phyloP scores from a whole-genome alignment of 768 basidiomycete genomes.

The Trametes gibbosa region DNA sequence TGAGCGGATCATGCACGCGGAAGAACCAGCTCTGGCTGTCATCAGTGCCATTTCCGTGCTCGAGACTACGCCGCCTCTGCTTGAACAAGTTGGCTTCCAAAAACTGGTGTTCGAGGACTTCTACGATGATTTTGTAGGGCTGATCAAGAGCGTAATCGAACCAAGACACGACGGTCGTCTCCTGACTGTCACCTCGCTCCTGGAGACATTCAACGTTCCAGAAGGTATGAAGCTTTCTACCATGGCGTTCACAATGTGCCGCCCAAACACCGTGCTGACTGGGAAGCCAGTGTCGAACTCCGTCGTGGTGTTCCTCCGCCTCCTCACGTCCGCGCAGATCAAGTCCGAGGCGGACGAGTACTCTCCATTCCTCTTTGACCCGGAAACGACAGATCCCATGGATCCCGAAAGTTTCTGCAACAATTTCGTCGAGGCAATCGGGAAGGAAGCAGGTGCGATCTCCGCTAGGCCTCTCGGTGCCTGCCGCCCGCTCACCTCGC shows the following conservation, averaged over 20 bases:
- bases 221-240: conserved; percentile 38
- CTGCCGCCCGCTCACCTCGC: not conserved
- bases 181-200: conserved; percentile 38
- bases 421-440: conserved; percentile 70
- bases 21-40: conserved; percentile 46
- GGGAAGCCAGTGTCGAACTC: conserved; percentile 55
- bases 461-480: not conserved
- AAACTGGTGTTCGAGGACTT: conserved; percentile 72
- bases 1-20: conserved; percentile 56
- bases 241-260: not conserved
- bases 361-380: conserved; percentile 72
- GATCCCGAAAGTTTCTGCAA: conserved; percentile 68
- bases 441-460: conserved; percentile 69
- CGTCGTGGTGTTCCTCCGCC: conserved; percentile 76
- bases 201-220: conserved; percentile 52
- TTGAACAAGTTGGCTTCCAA: conserved; percentile 63
- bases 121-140: conserved; percentile 54
- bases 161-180: conserved; percentile 34
- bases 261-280: not conserved
- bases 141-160: conserved; percentile 47
- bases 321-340: conserved; percentile 83
- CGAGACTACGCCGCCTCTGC: conserved; percentile 44
- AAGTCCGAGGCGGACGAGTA: conserved; percentile 60
- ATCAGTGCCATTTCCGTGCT: conserved; percentile 51
- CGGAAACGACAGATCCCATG: conserved; percentile 61